phyloP scores from a whole-genome alignment of 176 grass and related monocot species.

The Musa troglodytarum region DNA sequence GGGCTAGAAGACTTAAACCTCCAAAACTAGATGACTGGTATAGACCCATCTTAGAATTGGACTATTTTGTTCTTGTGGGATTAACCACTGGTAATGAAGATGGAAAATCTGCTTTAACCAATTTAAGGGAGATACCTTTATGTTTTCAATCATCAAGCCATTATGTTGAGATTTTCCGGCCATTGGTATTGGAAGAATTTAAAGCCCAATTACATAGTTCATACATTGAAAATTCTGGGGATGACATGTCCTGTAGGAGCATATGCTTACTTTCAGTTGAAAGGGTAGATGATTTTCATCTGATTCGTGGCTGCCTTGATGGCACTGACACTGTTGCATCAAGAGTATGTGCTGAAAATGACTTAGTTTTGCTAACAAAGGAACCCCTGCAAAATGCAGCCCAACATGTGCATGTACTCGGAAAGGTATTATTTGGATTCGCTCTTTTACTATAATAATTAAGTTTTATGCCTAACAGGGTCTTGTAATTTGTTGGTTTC shows the following conservation, averaged over 20 bases:
- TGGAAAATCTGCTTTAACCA: conserved; percentile 23
- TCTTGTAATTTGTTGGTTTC: conserved; percentile 24
- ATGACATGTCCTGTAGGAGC: conserved; percentile 63
- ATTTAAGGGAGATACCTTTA: conserved; percentile 70
- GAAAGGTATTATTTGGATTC: conserved; percentile 49
- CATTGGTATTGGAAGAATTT: conserved; percentile 91
- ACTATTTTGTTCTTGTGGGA: conserved; percentile 69
- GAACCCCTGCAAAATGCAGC: conserved; percentile 50
- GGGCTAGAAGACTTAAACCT: conserved; percentile 43
- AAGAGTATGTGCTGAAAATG: conserved; percentile 72
- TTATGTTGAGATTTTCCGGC: conserved; percentile 91
- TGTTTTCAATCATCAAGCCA: conserved; percentile 69
- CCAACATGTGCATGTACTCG: conserved; percentile 68
- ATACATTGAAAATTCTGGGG: conserved; percentile 50
- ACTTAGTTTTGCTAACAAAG: conserved; percentile 82
- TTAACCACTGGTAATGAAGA: conserved; percentile 39
- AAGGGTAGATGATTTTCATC: conserved; percentile 89
- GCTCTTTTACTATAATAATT: conserved; percentile 13
- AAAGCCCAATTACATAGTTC: conserved; percentile 85
- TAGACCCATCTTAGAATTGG: conserved; percentile 75
- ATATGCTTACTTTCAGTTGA: conserved; percentile 78
- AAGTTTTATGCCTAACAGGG: conserved; percentile 13
- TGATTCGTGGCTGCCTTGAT: conserved; percentile 71
- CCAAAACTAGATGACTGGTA: conserved; percentile 79
- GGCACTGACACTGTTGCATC: conserved; percentile 39